phyloP scores from a whole-genome alignment of 345 rosid genomes.

The Eucalyptus cloeziana region DNA sequence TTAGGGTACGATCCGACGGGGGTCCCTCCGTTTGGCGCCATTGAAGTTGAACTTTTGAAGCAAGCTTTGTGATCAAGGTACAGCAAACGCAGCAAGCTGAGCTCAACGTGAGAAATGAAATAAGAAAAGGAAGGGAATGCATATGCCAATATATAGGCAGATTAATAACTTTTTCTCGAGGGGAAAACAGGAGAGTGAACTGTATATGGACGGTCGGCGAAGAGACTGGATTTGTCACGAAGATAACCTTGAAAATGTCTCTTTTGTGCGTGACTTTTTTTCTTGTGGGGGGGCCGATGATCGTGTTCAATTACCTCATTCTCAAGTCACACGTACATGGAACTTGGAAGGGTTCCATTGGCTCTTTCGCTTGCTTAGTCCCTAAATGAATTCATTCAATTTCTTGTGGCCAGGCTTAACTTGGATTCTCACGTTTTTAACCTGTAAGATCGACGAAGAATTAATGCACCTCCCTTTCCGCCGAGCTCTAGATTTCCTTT shows the following conservation, averaged over 20 bases:
- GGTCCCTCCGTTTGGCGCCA: slow-evolving; percentile 26
- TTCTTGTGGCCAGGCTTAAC: not conserved
- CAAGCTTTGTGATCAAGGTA: not conserved
- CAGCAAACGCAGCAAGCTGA: not conserved
- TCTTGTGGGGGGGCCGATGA: not conserved
- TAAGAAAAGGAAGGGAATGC: too few species aligned
- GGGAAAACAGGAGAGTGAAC: not conserved
- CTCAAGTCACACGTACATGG: not conserved
- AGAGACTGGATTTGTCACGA: not conserved
- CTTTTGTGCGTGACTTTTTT: not conserved
- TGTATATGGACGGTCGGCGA: not conserved
- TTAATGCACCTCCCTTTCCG: not conserved
- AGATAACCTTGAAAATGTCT: not conserved
- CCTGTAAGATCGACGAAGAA: not conserved
- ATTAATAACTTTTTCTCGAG: not conserved
- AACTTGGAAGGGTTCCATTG: not conserved
- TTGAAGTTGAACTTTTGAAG: not conserved
- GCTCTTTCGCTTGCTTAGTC: not conserved
- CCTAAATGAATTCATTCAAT: not conserved
- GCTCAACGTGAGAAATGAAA: not conserved
- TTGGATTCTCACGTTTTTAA: not conserved
- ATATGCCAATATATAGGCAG: not conserved
- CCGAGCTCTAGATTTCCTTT: not conserved
- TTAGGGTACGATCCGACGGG: not conserved
- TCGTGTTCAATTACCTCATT: not conserved